A percentile compares a stretch with the other conserved stretches of the same genome.
Conservation (phyloP, 768 basidiomycete genomes). For the Pholiota microspora region DNA sequence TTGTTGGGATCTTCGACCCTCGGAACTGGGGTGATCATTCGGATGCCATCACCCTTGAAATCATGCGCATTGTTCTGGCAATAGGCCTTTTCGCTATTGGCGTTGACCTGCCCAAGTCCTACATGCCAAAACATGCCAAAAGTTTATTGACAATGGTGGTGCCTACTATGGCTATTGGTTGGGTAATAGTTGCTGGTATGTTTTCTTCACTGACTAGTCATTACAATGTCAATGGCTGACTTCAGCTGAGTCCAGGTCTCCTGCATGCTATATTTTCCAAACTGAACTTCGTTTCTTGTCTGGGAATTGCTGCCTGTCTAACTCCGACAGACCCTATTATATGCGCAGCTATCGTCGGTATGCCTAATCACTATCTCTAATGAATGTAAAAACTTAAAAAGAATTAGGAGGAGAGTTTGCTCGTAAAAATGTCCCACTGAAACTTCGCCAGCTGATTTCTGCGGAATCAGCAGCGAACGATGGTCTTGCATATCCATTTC, state of each 20-base stretch:
- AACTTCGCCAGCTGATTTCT: slow-evolving; percentile 77
- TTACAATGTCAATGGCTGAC: background rate
- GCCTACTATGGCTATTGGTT: slow-evolving; percentile 85
- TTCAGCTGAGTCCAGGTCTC: slow-evolving; percentile 44
- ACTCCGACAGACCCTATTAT: slow-evolving; percentile 96
- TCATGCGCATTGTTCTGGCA: slow-evolving; percentile 89
- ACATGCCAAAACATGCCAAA: slow-evolving; percentile 78
- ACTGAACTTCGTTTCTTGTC: slow-evolving; percentile 68
- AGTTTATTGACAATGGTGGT: slow-evolving; percentile 70
- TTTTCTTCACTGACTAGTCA: slow-evolving; percentile 2
- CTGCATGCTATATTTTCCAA: slow-evolving; percentile 74
- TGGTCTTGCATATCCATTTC: slow-evolving; percentile 92
- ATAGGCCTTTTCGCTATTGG: slow-evolving; percentile 94
- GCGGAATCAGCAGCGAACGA: slow-evolving; percentile 96
- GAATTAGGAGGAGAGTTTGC: slow-evolving; percentile 70
- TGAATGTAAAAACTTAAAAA: background rate
- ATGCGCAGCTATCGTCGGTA: slow-evolving; percentile 78
- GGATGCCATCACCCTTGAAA: slow-evolving; percentile 70
- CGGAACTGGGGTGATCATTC: slow-evolving; percentile 60
- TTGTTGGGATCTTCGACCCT: slow-evolving; percentile 71
- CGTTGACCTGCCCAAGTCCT: slow-evolving; percentile 85
- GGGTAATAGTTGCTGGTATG: slow-evolving; percentile 73
- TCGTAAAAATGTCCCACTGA: slow-evolving; percentile 62
- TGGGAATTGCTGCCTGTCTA: slow-evolving; percentile 86
- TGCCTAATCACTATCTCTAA: slow-evolving; percentile 15